Percentiles rank a stretch among this genome's conserved stretches.
These are phyloP conservation scores for Papiliotrema laurentii DNA, from an alignment of 1,284 basidiomycete genomes.

Conservation along the genomic window DNA sequence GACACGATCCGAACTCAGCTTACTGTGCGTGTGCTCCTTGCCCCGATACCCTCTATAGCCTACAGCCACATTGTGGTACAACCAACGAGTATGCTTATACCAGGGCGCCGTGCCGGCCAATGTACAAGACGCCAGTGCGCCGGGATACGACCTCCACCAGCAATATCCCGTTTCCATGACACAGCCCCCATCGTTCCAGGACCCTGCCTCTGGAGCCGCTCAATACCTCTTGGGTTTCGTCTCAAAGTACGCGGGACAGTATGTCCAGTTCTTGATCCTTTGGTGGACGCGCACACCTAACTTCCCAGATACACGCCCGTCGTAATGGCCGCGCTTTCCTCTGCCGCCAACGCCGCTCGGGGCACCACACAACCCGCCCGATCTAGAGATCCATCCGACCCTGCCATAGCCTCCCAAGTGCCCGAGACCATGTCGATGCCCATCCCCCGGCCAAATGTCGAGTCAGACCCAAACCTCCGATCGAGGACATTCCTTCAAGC, in stretches of 20 bases:
- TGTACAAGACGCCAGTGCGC: slow-evolving; percentile 4
- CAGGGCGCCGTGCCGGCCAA: neutral
- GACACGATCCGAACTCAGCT: slow-evolving; percentile 32
- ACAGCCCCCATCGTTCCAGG: slow-evolving; percentile 41
- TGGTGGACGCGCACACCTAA: neutral
- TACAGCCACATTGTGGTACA: no score
- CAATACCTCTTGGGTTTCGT: slow-evolving; percentile 37
- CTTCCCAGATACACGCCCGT: slow-evolving; percentile 36
- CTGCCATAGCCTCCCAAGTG: slow-evolving; percentile 11
- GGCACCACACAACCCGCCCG: slow-evolving; percentile 4
- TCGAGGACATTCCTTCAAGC: slow-evolving; percentile 20
- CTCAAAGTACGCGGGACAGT: slow-evolving; percentile 36
- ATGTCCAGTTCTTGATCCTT: slow-evolving; percentile 13
- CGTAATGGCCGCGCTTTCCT: slow-evolving; percentile 34
- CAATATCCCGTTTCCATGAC: slow-evolving; percentile 10
- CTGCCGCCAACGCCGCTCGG: slow-evolving; percentile 19
- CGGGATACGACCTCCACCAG: slow-evolving; percentile 1
- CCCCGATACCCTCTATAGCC: neutral
- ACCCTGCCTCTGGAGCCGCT: slow-evolving; percentile 42
- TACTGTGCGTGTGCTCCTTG: slow-evolving; percentile 26
- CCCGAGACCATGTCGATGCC: slow-evolving; percentile 30
- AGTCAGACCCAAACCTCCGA: slow-evolving; percentile 15
- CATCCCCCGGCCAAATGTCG: slow-evolving; percentile 22
- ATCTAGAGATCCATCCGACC: neutral
- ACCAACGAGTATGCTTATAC: no score